Percentiles rank a stretch among this genome's conserved stretches.
phyloP scores from a whole-genome alignment of 371 early-diverging fungal species.

The Saksenaea vasiformis region DNA sequence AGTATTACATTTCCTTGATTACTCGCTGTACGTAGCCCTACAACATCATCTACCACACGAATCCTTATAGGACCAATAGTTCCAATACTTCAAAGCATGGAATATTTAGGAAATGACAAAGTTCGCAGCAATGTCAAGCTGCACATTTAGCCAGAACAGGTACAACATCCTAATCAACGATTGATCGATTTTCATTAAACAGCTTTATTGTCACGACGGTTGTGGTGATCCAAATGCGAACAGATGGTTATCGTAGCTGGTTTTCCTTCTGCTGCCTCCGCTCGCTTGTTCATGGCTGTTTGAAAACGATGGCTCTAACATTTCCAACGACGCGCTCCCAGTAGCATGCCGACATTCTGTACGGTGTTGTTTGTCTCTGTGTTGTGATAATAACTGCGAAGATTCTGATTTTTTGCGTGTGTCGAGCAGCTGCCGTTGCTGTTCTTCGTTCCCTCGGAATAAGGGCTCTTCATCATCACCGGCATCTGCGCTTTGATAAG shows the following conservation, averaged over 20 bases:
- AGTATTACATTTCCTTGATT: too few species aligned
- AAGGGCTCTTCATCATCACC: constrained; percentile 1
- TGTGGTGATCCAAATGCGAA: background rate
- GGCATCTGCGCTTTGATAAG: background rate
- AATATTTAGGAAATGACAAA: too few species aligned
- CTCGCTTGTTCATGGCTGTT: background rate
- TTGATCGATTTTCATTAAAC: background rate
- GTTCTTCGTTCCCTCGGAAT: background rate
- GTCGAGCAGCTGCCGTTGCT: background rate
- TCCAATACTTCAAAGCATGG: too few species aligned
- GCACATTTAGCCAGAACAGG: too few species aligned
- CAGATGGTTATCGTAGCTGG: background rate
- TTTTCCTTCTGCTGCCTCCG: background rate
- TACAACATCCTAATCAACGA: too few species aligned
- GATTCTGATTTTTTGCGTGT: background rate
- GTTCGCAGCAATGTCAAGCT: too few species aligned
- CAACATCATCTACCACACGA: too few species aligned
- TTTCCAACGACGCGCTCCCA: background rate
- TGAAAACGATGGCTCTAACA: background rate
- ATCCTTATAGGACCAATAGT: too few species aligned
- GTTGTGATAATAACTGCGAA: background rate
- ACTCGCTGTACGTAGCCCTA: too few species aligned
- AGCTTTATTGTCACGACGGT: background rate
- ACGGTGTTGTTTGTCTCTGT: background rate
- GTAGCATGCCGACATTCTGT: background rate